Evolutionary conservation across 108 stramenopile genomes (phyloP), one percentile per base, ranked within the genome.

Genomic region (Cyclotella cryptica): DNA sequence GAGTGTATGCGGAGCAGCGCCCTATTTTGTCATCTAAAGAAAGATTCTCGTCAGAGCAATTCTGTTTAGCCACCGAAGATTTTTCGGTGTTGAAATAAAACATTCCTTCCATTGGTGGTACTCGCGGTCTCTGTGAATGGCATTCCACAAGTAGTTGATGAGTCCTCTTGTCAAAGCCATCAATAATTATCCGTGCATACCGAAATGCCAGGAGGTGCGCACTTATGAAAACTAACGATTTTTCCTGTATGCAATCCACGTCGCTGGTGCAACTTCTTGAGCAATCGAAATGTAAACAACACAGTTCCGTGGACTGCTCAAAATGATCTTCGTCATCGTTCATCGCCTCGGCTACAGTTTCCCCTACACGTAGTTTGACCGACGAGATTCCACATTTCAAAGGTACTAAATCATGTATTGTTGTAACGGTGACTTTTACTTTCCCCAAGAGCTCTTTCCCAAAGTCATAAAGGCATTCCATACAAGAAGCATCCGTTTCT

Each of bases 231-330:
- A 49, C 51, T 41, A 62, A 49, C 8, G 22, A 13, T 15, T 41
- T 27, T 28, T 55, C 47, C 17, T 55, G 10, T 18, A 18, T 1
- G 9, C 2, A 35, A 35, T 6, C 35, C 2, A 6, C 35, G 35
- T 35, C 35, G 35, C 35, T 2, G 2, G 35, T 6, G 35, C 35
- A 35, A 35, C 35, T 35, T 6, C 4, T 35, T 35, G 35, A 26
- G n/a, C 35, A 27, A 17, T 69, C 68, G 47, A 15, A 7, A 21
- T 6, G 22, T 15, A 39, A 47, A 43, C 52, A 19, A 14, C 27
- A n/a, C 30, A 83, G 17, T 17, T 83, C 78, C 14, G 59, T 43
- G 18, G 72, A 79, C 74, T 83, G 82, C 29, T 83, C 82, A 53
- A 65, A 77, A 53, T 69, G 43, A 21, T 75, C 61, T 7, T 62